Base-by-base conservation (phyloP, 352 stramenopile species). In the Aphanomyces stellatus region DNA sequence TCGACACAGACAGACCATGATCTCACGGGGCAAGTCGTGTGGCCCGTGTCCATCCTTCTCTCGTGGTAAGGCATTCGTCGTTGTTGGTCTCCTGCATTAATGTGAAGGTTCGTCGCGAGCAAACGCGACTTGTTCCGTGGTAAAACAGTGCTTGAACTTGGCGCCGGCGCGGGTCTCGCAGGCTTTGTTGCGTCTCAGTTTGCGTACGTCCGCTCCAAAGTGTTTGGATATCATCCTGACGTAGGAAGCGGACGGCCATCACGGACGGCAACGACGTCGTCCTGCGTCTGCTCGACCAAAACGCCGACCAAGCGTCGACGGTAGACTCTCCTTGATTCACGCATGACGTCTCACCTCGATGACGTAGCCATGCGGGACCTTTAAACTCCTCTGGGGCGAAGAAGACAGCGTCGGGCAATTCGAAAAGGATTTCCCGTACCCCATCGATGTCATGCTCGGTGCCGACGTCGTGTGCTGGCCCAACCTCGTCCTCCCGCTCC, bases 261-360 rank as follows among this genome's bases (percentile, higher is more conserved):
- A 91, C 82, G 15, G 82, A 91, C 53, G 82, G 82, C 28, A 89
- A 88, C 42, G 79, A 87, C n/a, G 75, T 89, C 11, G 79, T 91
- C 24, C 55, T 89, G 46, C 71, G 85, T 51, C 71, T 91, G 24
- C 70, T 89, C 46, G 40, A 69, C 22, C 63, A 81, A 41, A 91
- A 88, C 55, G 70, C 68, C 19, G 56, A 73, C 10, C 42, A 59
- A 25, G 40, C 37, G 7, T 30, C 62, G 10, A 53, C 63, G 19
- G 63, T 70, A 65, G 10, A 15, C 3, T n/a, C 19, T 48, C n/a
- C n/a, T n/a, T n/a, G n/a, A n/a, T n/a, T n/a, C 8, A 25, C 34
- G n/a, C 27, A 28, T 65, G 48, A 61, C 24, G 24, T 57, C 1
- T 19, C 10, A 10, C 10, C 15, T 48, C 1, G 22, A 61, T 61